Evolutionary conservation across 805 yeast genomes (phyloP), one percentile per base, ranked within the genome.

Genomic region (Tetrapisispora iriomotensis): DNA sequence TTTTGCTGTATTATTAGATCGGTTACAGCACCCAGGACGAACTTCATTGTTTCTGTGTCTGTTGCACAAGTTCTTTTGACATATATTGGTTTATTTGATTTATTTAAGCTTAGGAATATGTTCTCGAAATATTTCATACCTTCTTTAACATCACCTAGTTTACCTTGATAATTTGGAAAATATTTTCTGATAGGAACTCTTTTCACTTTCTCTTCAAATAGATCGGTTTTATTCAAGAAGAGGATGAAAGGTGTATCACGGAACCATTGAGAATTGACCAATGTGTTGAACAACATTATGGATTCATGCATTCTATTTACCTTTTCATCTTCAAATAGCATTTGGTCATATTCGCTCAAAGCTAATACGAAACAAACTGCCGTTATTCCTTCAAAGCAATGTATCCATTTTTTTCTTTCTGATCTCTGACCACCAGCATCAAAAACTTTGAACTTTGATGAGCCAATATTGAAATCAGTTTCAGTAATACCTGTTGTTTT

Each of bases 401-500:
- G 95, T 45, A 88, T 83, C 96, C 96, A 88, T 58, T 88, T 88
- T 50, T 81, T 77, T 44, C 96, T 71, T 58, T 88, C 96, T 17
- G 85, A 76, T 44, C 96, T 66, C 63, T 88, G 96, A 2, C 98
- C 98, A 38, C 98, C 98, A 4, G 96, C 97, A 67, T 92, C 98
- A 32, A 87, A 65, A 30, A 92, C 84, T 52, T 77, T 78, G 57
- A 88, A 79, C 46, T 70, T 74, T 34, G 77, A 71, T 3, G 75
- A 70, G 8, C 77, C 75, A 44, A 90, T 75, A 40, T 70, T 68
- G 63, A 92, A 88, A 39, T 70, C 73, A 6, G 92, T 82, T 58
- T 90, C 95, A 1, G 94, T 82, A 38, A 92, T 86, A 3, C 98
- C 98, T 0, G 96, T 88, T 12, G 98, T 90, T 62, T 90, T 88